Conservation (phyloP, 2,329 filamentous ascomycete genomes). For the Thelonectria olida region DNA sequence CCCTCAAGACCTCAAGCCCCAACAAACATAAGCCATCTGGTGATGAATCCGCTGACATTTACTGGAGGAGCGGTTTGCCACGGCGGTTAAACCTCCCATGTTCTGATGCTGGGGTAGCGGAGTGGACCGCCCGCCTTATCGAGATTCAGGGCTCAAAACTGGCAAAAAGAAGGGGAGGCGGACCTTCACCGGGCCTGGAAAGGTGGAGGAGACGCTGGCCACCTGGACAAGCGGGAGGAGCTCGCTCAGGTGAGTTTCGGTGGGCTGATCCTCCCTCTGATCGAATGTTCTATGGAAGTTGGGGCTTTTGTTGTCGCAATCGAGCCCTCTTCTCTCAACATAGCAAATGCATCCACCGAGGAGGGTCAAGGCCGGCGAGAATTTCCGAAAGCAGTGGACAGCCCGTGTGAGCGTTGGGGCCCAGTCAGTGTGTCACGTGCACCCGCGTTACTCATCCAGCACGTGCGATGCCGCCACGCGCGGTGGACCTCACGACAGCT, state of each 20-base stretch:
- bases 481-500: constrained; percentile 25
- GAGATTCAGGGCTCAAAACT: constrained; percentile 23
- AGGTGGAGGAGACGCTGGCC: constrained; percentile 1
- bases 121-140: constrained; percentile 29
- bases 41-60: constrained; percentile 21
- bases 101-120: constrained; percentile 14
- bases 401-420: not conserved
- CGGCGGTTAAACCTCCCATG: constrained; percentile 21
- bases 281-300: constrained; percentile 31
- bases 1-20: not conserved
- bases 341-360: not conserved
- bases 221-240: constrained; percentile 5
- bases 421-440: constrained; percentile 31
- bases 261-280: constrained; percentile 25
- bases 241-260: constrained; percentile 24
- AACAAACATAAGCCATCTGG: constrained; percentile 6
- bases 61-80: constrained; percentile 19
- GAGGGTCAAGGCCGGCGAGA: constrained; percentile 4
- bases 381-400: constrained; percentile 11
- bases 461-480: constrained; percentile 6
- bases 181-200: constrained; percentile 6
- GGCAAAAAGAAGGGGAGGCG: constrained; percentile 4
- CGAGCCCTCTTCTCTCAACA: not conserved
- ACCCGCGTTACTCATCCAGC: constrained; percentile 6
- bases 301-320: constrained; percentile 12